Evolutionary conservation across 148 eudicot genomes (phyloP).

Genomic region (Spergularia marina): DNA sequence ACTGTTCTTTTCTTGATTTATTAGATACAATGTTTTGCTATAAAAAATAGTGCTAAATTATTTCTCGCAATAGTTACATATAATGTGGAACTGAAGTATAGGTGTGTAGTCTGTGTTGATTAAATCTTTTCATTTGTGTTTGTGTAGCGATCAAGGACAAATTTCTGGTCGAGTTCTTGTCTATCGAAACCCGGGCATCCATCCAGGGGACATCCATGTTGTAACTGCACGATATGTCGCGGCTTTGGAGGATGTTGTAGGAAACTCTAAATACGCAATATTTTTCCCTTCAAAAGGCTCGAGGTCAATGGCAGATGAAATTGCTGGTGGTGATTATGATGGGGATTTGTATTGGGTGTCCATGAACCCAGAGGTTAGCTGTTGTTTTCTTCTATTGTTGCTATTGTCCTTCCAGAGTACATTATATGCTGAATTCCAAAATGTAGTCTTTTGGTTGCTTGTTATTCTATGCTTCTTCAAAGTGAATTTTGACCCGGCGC

Average conservation of each 20-base stretch:
- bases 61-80: neutral
- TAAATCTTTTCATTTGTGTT: neutral
- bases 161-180: slow-evolving; percentile 61
- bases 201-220: slow-evolving; percentile 74
- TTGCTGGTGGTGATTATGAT: slow-evolving; percentile 90
- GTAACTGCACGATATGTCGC: slow-evolving; percentile 49
- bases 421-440: too few relatives aligned
- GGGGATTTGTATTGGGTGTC: slow-evolving; percentile 91
- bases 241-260: slow-evolving; percentile 49
- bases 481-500: too few relatives aligned
- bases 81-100: neutral
- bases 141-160: slow-evolving; percentile 67
- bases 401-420: too few relatives aligned
- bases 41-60: neutral
- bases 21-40: too few relatives aligned
- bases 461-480: too few relatives aligned
- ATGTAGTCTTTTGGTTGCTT: too few relatives aligned
- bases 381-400: slow-evolving; percentile 5
- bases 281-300: slow-evolving; percentile 69
- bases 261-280: slow-evolving; percentile 69
- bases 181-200: slow-evolving; percentile 81
- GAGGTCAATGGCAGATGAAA: slow-evolving; percentile 70
- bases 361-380: slow-evolving; percentile 52
- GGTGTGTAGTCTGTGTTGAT: neutral
- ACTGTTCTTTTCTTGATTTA: neutral